These are phyloP conservation scores for Leccinum laetum DNA, from an alignment of 1,284 basidiomycete genomes.

Conservation along the genomic window DNA sequence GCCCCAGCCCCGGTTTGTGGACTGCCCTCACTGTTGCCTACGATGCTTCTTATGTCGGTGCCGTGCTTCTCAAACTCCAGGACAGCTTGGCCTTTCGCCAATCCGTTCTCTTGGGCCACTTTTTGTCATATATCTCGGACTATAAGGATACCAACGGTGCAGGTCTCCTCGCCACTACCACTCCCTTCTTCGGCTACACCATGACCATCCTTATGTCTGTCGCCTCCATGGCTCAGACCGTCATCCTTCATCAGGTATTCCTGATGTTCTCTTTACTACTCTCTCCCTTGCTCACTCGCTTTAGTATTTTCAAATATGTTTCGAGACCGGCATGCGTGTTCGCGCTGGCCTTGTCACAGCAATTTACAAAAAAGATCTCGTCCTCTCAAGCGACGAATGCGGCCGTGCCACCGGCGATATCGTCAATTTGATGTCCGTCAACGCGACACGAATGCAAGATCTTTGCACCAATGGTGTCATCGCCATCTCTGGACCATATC, in stretches of 20 bases:
- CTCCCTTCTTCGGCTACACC: constrained; percentile 64
- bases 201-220: constrained; percentile 82
- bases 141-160: constrained; percentile 54
- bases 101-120: constrained; percentile 83
- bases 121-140: constrained; percentile 80
- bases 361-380: constrained; percentile 87
- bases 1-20: no score
- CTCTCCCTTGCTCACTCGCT: background rate
- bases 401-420: constrained; percentile 86
- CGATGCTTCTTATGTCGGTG: constrained; percentile 75
- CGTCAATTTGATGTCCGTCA: constrained; percentile 92
- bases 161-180: constrained; percentile 27
- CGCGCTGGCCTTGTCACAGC: constrained; percentile 84
- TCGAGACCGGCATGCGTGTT: constrained; percentile 91
- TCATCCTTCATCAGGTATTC: constrained; percentile 82
- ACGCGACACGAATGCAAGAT: constrained; percentile 86
- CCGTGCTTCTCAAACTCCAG: constrained; percentile 73
- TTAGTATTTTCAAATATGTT: constrained; percentile 82
- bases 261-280: background rate
- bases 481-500: constrained; percentile 68
- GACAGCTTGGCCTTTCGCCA: constrained; percentile 86
- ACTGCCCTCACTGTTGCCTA: constrained; percentile 74
- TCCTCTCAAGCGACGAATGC: constrained; percentile 84
- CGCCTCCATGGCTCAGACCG: constrained; percentile 74
- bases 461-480: constrained; percentile 81